These are phyloP conservation scores for Euphorbia peplus DNA, from an alignment of 345 rosid species.

Conservation along the genomic window DNA sequence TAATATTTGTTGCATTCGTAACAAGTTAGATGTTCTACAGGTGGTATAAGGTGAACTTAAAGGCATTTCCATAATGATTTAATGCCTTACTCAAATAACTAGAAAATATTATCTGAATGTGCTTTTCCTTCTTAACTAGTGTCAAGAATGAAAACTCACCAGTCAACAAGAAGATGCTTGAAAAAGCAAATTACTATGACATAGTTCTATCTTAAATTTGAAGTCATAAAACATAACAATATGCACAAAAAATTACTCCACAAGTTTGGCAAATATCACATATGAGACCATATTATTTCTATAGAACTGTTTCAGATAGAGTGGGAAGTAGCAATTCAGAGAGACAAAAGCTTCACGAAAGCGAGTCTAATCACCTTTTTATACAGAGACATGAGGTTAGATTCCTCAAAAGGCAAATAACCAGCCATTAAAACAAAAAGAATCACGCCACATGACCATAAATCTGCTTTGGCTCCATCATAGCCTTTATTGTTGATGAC, in stretches of 20 bases:
- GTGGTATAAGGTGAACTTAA: background rate
- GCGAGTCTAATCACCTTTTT: slow-evolving; percentile 52
- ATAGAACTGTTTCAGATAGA: background rate
- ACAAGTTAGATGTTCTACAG: background rate
- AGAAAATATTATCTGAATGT: background rate
- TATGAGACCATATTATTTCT: background rate
- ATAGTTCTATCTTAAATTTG: background rate
- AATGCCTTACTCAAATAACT: background rate
- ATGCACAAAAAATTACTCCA: background rate
- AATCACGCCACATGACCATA: slow-evolving; percentile 99
- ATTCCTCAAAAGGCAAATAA: slow-evolving; percentile 88
- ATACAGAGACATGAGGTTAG: slow-evolving; percentile 72
- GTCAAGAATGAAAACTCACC: too few species aligned
- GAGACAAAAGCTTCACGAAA: slow-evolving; percentile 4
- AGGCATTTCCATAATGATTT: background rate
- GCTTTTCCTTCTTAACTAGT: background rate
- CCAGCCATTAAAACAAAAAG: slow-evolving; percentile 99
- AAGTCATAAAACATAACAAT: background rate
- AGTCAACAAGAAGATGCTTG: background rate
- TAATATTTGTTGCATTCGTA: background rate
- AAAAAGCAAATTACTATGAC: background rate
- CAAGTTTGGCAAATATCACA: background rate
- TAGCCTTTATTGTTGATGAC: slow-evolving; percentile 96
- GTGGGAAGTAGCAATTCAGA: background rate
- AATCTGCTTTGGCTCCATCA: slow-evolving; percentile 94